Base-by-base conservation (phyloP, 768 basidiomycete species). In the Tremella yokohamensis region DNA sequence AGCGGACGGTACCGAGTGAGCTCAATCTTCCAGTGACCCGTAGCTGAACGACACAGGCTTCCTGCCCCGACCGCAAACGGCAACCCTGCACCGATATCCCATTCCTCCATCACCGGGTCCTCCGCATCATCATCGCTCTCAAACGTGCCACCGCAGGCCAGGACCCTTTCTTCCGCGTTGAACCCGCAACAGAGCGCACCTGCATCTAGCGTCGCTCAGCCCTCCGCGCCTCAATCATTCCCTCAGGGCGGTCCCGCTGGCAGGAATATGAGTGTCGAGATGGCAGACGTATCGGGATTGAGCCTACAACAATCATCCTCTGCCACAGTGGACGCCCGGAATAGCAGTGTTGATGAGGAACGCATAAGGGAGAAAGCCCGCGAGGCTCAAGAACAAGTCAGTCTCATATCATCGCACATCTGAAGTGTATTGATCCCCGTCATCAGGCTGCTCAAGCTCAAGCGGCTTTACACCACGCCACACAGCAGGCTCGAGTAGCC, bases 401-500 rank as follows among this genome's bases (percentile, higher is more conserved):
- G 68, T 34, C 29, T 34, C 29, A 34, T 11, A 34, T 34, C 29
- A 11, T 42, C 22, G 7, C 7, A 25, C 9, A 12, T 45, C 15
- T 15, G 15, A 22, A 18, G 2, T 25, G 45, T 4, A 49, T 15
- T 15, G 57, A 56, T 59, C 49, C 55, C 40, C 2, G 39, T 26
- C 12, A 11, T 24, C 60, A 76, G 70, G 71, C 75, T 11, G 72
- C 68, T 8, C 62, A 64, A 48, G 75, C 75, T 38, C 73, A 72
- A 61, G 68, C 72, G 12, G 68, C 68, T 25, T 60, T 75, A 12
- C 70, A 76, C 38, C 63, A 73, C 54, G 75, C 75, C 12, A 68
- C 73, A 2, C 73, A 75, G 52, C 72, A 76, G 57, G 75, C 75
- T 6, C 60, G 75, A 8, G 73, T 74, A 0, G 75, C 75, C 24